Evolutionary conservation across 805 yeast species (phyloP).

Genomic region (Teunomyces pallodes): DNA sequence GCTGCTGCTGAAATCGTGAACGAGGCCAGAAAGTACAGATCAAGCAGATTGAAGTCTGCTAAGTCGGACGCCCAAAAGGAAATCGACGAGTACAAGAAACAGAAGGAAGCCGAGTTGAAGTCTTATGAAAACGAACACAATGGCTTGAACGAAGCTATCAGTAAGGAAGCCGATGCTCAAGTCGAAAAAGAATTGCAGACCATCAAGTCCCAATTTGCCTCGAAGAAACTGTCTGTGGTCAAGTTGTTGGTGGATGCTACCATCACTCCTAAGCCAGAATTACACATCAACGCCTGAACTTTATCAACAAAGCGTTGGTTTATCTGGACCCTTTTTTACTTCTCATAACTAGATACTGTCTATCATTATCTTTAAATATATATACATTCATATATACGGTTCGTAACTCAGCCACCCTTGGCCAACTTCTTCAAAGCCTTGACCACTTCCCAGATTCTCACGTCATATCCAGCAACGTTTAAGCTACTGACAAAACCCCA

Average conservation of each 20-base stretch:
- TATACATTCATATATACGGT: slow-evolving; percentile 4
- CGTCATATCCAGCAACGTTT: slow-evolving; percentile 82
- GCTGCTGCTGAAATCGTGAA: slow-evolving; percentile 96
- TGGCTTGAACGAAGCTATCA: slow-evolving; percentile 73
- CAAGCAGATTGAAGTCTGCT: slow-evolving; percentile 87
- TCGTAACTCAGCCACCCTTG: slow-evolving; percentile 21
- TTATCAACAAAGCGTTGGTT: too few species aligned
- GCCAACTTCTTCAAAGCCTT: slow-evolving; percentile 40
- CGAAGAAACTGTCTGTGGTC: slow-evolving; percentile 66
- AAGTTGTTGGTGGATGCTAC: slow-evolving; percentile 78
- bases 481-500: slow-evolving; percentile 85
- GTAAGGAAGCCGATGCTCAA: slow-evolving; percentile 71
- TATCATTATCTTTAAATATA: slow-evolving; percentile 3
- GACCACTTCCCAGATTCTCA: slow-evolving; percentile 62
- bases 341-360: slow-evolving; percentile 4
- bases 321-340: neutral
- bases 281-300: slow-evolving; percentile 68
- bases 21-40: slow-evolving; percentile 88
- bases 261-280: slow-evolving; percentile 72
- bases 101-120: slow-evolving; percentile 80
- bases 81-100: slow-evolving; percentile 78
- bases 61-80: slow-evolving; percentile 90
- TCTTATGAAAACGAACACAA: slow-evolving; percentile 69
- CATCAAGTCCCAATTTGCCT: slow-evolving; percentile 62
- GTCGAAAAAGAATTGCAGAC: slow-evolving; percentile 68